These are phyloP conservation scores for Botrytis fragariae DNA, from an alignment of 2,329 filamentous ascomycete genomes.

Conservation along the genomic window DNA sequence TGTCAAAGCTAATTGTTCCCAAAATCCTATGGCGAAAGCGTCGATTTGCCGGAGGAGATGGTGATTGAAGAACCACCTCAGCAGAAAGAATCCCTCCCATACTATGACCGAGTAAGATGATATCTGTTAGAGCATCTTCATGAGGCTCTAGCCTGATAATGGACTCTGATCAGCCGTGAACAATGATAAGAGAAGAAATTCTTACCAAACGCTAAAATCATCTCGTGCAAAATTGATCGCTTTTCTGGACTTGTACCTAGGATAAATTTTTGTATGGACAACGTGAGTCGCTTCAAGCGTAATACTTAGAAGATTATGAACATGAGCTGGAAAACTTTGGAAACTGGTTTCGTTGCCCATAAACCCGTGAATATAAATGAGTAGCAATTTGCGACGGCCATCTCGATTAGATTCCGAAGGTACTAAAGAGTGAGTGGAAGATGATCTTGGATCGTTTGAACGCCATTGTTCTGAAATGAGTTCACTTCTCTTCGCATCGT, in stretches of 20 bases:
- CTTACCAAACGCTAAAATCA: constrained; percentile 75
- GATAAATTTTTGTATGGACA: constrained; percentile 84
- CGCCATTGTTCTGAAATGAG: constrained; percentile 38
- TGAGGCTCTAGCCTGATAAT: constrained; percentile 66
- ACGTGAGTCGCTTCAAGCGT: constrained; percentile 70
- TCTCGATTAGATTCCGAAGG: constrained; percentile 35
- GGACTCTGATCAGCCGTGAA: constrained; percentile 23
- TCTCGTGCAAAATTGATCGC: constrained; percentile 71
- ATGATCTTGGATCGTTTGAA: constrained; percentile 38
- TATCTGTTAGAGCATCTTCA: constrained; percentile 69
- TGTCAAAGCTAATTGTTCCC: constrained; percentile 79
- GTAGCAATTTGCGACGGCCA: constrained; percentile 56
- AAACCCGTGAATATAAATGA: constrained; percentile 88
- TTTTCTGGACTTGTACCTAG: constrained; percentile 73
- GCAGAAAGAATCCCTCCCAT: constrained; percentile 84
- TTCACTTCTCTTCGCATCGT: constrained; percentile 33
- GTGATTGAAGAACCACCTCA: constrained; percentile 66
- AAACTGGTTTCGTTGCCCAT: constrained; percentile 88
- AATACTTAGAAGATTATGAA: constrained; percentile 70
- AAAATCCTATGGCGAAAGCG: constrained; percentile 72
- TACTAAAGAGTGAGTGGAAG: constrained; percentile 38
- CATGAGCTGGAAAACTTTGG: constrained; percentile 80
- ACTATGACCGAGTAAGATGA: constrained; percentile 81
- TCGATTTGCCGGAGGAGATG: constrained; percentile 26
- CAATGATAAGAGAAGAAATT: background rate